Conservation (phyloP, 768 basidiomycete genomes). For the Symmetrospora coprosmae region DNA sequence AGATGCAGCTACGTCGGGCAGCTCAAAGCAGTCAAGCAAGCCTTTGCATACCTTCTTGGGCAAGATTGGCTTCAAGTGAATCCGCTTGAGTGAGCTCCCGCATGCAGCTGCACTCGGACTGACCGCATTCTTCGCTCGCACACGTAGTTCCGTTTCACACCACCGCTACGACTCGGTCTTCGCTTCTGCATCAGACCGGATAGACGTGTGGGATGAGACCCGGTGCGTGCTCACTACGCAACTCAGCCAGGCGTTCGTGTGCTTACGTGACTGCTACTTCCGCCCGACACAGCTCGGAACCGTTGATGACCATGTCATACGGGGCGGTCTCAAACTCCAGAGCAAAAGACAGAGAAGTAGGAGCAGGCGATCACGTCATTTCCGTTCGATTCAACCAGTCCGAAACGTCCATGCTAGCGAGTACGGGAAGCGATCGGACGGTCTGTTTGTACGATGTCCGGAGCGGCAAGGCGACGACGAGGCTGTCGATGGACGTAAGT, state of each 20-base stretch:
- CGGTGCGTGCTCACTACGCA: too few relatives aligned
- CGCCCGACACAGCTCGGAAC: conserved; percentile 15
- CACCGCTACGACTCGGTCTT: conserved; percentile 78
- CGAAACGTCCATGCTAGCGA: conserved; percentile 86
- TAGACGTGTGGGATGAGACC: conserved; percentile 97
- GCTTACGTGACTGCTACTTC: too few relatives aligned
- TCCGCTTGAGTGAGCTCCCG: conserved; percentile 43
- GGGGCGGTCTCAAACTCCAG: conserved; percentile 37
- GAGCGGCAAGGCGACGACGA: conserved; percentile 85
- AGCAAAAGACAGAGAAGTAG: conserved; percentile 73
- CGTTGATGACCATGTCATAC: conserved; percentile 21
- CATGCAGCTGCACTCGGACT: conserved; percentile 15
- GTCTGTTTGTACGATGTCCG: conserved; percentile 93
- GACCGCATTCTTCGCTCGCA: conserved; percentile 7
- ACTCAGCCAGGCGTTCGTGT: too few relatives aligned
- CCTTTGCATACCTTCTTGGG: conserved; percentile 68
- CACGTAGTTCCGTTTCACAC: conserved; percentile 91
- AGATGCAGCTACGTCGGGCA: conserved; percentile 28
- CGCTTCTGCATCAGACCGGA: conserved; percentile 79
- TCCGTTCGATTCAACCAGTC: conserved; percentile 82
- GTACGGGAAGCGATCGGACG: conserved; percentile 83
- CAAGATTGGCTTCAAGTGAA: conserved; percentile 88
- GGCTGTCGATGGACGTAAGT: conserved; percentile 73
- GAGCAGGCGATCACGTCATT: conserved; percentile 73
- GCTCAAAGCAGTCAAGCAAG: conserved; percentile 36